Base-by-base conservation (phyloP, 23 red algal genomes). In the Gracilaria domingensis region DNA sequence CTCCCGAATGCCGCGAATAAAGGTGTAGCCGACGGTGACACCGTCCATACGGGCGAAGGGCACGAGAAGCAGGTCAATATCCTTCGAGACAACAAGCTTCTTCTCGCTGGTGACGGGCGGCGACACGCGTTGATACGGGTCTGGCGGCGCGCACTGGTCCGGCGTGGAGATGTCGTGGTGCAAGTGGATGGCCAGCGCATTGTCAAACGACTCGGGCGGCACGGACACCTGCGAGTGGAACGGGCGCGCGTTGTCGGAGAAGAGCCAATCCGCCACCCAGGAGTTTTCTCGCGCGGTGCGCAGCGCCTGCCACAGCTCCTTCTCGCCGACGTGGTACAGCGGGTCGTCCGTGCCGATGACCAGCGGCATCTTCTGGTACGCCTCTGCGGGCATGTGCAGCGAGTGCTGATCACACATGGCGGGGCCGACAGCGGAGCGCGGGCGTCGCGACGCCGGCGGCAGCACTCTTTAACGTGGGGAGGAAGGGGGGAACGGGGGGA, bases 251-350 rank as follows among this genome's bases (percentile, higher is more conserved):
- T 72, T 25, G 57, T 90, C 39, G n/a, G 87, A 38, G 61, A 90
- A 90, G 74, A 90, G 76, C 87, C 87, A 90, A 25, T 90, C 87
- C 62, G 87, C 87, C 16, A 90, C 74, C 87, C 87, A 90, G 13
- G 54, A 39, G 62, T 81, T 60, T 18, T 80, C 65, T 1, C 70
- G 45, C n/a, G 87, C 65, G 65, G 71, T 79, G n/a, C 39, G 59
- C 6, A 90, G 40, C 24, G 87, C 87, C 21, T 49, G 54, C 20
- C 53, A 45, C 11, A 90, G 87, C 36, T 90, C 84, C 62, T 76
- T 75, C 70, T 88, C 40, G n/a, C 84, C 84, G 54, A 88, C 66
- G 45, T 88, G 67, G 29, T 54, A 58, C 35, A 88, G 37, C 14
- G 84, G 84, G 84, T 88, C 71, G 67, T 72, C 65, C 17, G 84